Evolutionary conservation across 345 rosid genomes (phyloP).

Genomic region (Rhizophora mangle): DNA sequence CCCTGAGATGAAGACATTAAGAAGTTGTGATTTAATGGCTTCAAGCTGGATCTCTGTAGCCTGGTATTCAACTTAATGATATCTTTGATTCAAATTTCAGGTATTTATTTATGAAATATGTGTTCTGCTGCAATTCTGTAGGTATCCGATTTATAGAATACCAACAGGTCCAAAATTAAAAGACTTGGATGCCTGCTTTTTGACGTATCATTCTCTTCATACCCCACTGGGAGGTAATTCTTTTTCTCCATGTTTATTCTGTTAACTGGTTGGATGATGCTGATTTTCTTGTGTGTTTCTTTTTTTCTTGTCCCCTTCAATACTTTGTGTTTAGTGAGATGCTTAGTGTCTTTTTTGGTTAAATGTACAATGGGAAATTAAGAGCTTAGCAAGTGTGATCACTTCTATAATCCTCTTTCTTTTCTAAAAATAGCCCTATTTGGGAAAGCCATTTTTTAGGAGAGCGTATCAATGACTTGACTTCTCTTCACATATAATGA

Average conservation of each 20-base stretch:
- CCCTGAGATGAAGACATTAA: conserved; percentile 24
- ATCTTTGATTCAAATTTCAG: neutral
- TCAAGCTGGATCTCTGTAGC: conserved; percentile 38
- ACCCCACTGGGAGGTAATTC: conserved; percentile 26
- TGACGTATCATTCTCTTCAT: conserved; percentile 27
- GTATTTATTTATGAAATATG: neutral
- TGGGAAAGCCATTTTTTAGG: neutral
- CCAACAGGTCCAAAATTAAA: conserved; percentile 30
- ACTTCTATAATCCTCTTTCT: neutral
- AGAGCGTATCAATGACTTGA: too few species aligned
- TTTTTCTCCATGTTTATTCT: neutral
- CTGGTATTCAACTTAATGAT: conserved; percentile 19
- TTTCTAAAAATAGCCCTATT: neutral
- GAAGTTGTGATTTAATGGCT: conserved; percentile 24
- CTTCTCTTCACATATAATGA: too few species aligned
- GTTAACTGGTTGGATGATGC: neutral
- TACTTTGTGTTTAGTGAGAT: neutral
- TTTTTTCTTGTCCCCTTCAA: neutral
- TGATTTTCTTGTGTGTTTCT: neutral
- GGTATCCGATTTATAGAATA: conserved; percentile 35
- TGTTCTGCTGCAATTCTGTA: conserved; percentile 16
- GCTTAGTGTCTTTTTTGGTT: neutral
- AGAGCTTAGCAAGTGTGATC: too few species aligned
- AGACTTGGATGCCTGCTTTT: conserved; percentile 34
- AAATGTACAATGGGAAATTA: too few species aligned